These are phyloP conservation scores for Cephaloascus fragrans DNA, from an alignment of 805 yeast species.

Conservation along the genomic window DNA sequence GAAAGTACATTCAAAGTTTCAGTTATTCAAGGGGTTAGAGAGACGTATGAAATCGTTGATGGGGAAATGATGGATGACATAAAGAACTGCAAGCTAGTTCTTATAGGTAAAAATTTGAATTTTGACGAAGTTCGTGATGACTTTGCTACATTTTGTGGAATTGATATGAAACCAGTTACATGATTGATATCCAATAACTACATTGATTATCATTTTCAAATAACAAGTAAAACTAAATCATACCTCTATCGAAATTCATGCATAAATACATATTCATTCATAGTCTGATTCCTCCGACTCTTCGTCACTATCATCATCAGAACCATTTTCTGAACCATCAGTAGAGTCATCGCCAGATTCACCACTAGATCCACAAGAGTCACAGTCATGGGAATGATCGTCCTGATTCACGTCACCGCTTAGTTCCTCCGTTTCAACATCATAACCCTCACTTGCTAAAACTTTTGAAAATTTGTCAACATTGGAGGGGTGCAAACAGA, in stretches of 20 bases:
- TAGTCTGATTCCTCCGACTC: conserved; percentile 14
- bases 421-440: conserved; percentile 47
- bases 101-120: conserved; percentile 62
- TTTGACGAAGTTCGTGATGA: conserved; percentile 22
- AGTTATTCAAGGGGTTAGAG: conserved; percentile 87
- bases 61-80: conserved; percentile 25
- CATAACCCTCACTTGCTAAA: conserved; percentile 48
- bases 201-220: no score
- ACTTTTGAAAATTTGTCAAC: conserved; percentile 32
- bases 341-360: conserved; percentile 5
- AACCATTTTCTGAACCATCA: conserved; percentile 10
- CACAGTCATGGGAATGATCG: conserved; percentile 10
- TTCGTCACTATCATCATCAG: conserved; percentile 17
- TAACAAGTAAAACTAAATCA: no score
- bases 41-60: conserved; percentile 74
- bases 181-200: not conserved
- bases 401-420: conserved; percentile 10
- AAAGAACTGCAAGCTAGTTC: conserved; percentile 47
- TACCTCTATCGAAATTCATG: no score
- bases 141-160: conserved; percentile 9
- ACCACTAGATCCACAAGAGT: conserved; percentile 5
- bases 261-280: no score
- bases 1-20: conserved; percentile 24
- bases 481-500: conserved; percentile 67
- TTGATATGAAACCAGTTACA: no score